A percentile compares a stretch with the other conserved stretches of the same genome.
Evolutionary conservation across 176 grass and related monocot species (phyloP).

Genomic region (Triticum turgidum): DNA sequence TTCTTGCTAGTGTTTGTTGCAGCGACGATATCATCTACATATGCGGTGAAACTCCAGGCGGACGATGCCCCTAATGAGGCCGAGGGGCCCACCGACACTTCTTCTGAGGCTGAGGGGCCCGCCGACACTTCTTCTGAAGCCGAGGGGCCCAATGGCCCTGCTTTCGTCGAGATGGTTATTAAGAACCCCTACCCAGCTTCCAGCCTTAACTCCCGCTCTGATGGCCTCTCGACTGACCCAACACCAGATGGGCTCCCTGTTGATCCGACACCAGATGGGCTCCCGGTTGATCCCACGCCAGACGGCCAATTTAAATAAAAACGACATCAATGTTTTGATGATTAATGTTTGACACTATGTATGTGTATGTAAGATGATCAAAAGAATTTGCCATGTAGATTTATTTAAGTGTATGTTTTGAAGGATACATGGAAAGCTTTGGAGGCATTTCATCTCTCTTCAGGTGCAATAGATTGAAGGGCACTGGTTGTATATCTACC

Average conservation of each 20-base stretch:
- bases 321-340: background rate
- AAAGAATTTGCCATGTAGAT: background rate
- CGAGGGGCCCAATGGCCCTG: background rate
- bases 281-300: background rate
- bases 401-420: background rate
- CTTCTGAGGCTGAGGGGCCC: background rate
- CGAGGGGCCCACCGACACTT: too few relatives aligned
- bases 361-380: background rate
- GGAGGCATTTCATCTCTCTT: background rate
- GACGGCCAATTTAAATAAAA: background rate
- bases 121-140: background rate
- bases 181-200: background rate
- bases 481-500: background rate
- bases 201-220: background rate
- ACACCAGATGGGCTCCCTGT: background rate
- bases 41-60: background rate
- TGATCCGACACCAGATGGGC: constrained; percentile 29
- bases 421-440: background rate
- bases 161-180: background rate
- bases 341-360: background rate
- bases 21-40: background rate
- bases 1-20: background rate
- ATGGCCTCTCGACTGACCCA: background rate
- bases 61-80: background rate
- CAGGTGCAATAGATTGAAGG: background rate